Conservation (phyloP, 768 basidiomycete species). For the Strobilomyces echinocephalus region DNA sequence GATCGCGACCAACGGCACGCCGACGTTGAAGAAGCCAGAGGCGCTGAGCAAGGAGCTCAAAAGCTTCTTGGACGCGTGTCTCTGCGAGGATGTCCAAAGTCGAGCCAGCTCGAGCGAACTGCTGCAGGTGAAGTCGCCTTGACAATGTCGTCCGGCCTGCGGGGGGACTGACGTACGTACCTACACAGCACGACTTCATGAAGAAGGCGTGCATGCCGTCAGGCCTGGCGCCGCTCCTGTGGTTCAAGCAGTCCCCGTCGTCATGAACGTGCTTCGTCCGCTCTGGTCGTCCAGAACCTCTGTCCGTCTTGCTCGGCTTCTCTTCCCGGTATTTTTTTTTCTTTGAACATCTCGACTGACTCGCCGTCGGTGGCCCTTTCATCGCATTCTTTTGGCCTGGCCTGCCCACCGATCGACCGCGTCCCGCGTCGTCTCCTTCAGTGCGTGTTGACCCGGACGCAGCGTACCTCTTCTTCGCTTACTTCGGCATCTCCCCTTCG, state of each 20-base stretch:
- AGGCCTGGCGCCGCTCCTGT: slow-evolving; percentile 80
- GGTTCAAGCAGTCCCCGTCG: slow-evolving; percentile 46
- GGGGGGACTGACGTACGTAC: background rate
- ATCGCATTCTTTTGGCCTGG: background rate
- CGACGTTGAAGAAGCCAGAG: slow-evolving; percentile 95
- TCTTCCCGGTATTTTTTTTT: slow-evolving; percentile 10
- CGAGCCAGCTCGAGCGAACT: slow-evolving; percentile 86
- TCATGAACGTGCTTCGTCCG: background rate
- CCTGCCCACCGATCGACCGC: background rate
- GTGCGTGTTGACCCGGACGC: background rate
- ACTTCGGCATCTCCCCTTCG: too few species aligned
- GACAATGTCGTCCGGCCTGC: background rate
- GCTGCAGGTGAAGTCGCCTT: slow-evolving; percentile 55
- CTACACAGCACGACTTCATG: slow-evolving; percentile 86
- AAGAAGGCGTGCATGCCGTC: slow-evolving; percentile 79
- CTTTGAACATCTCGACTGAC: background rate
- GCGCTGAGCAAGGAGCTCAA: slow-evolving; percentile 88
- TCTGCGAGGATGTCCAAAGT: slow-evolving; percentile 94
- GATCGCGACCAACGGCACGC: slow-evolving; percentile 97
- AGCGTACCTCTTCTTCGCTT: background rate
- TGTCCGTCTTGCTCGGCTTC: background rate
- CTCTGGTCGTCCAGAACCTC: background rate
- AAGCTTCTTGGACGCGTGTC: slow-evolving; percentile 93
- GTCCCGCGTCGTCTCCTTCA: background rate
- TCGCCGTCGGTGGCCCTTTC: too few species aligned